Conservation (phyloP, 805 yeast species). For the Kuraishia molischiana region DNA sequence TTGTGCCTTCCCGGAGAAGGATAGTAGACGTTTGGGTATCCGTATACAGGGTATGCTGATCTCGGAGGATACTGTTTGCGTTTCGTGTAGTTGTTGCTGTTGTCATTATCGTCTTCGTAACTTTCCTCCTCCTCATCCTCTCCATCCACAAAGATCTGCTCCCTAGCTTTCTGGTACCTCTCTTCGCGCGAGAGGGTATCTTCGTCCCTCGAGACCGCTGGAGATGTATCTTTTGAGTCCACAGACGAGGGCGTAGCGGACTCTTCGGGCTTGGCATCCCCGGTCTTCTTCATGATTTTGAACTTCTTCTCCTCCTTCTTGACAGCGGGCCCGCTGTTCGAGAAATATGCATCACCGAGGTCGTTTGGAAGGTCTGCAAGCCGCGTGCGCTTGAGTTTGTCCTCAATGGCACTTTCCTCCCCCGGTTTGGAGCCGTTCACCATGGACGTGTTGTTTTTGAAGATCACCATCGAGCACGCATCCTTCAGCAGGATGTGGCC, state of each 20-base stretch:
- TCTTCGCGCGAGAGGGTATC: conserved; percentile 31
- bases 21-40: background rate
- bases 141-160: conserved; percentile 26
- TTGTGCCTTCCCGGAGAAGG: no score
- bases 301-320: conserved; percentile 1
- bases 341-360: background rate
- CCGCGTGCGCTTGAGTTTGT: conserved; percentile 20
- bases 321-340: background rate
- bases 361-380: conserved; percentile 15
- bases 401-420: conserved; percentile 10
- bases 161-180: conserved; percentile 28
- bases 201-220: conserved; percentile 14
- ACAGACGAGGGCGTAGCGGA: background rate
- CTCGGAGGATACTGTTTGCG: no score
- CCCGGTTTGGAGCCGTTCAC: conserved; percentile 23
- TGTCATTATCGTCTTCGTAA: background rate
- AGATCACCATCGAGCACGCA: conserved; percentile 34
- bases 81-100: background rate
- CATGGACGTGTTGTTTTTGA: conserved; percentile 24
- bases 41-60: background rate
- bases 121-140: conserved; percentile 13
- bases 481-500: conserved; percentile 47
- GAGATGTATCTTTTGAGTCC: background rate
- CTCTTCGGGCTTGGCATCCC: conserved; percentile 2
- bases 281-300: conserved; percentile 10